These are phyloP conservation scores for Cryptosporidium andersoni DNA, from an alignment of 169 alveolate species.

Conservation along the genomic window DNA sequence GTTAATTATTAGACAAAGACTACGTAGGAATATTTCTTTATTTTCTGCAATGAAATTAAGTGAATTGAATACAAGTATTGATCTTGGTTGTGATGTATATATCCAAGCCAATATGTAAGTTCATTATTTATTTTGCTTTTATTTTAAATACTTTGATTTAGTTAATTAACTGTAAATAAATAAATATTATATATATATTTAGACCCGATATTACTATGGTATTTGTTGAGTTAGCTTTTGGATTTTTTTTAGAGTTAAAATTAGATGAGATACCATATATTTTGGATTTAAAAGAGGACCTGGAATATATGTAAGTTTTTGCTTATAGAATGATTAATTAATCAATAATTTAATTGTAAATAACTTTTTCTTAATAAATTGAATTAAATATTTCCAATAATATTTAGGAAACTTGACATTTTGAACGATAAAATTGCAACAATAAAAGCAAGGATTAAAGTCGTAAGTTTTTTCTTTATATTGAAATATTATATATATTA, in stretches of 20 bases:
- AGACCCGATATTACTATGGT: constrained; percentile 51
- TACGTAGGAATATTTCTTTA: constrained; percentile 39
- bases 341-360: neutral
- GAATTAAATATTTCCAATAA: neutral
- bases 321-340: neutral
- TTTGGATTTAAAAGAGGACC: constrained; percentile 37
- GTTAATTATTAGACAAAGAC: constrained; percentile 25
- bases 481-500: neutral
- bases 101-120: constrained; percentile 59
- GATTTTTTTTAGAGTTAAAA: constrained; percentile 47
- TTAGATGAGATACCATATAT: constrained; percentile 44
- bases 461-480: constrained; percentile 24
- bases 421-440: constrained; percentile 40
- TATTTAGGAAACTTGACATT: constrained; percentile 29
- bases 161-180: neutral
- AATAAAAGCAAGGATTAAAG: constrained; percentile 43
- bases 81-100: constrained; percentile 62
- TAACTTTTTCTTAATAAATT: neutral
- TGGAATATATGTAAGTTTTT: constrained; percentile 48
- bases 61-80: constrained; percentile 49
- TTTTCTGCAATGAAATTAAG: constrained; percentile 30
- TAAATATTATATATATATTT: neutral
- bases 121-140: neutral
- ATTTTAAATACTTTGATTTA: neutral
- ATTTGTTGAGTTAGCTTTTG: constrained; percentile 53